Percentiles rank a stretch among this genome's conserved stretches.
phyloP scores from a whole-genome alignment of 345 rosid genomes.

The Carallia brachiata region DNA sequence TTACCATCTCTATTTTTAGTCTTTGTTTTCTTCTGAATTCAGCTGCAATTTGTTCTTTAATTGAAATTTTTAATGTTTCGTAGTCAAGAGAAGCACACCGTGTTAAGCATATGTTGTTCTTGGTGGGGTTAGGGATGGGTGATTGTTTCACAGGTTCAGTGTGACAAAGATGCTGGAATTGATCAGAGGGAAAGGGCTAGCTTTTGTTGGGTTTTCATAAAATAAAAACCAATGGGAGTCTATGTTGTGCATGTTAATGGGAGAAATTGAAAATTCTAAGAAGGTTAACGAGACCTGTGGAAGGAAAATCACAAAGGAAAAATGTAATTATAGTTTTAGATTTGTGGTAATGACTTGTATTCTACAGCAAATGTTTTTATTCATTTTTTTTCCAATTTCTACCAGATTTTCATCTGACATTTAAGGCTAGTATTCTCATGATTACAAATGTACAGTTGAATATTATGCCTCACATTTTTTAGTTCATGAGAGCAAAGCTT shows the following conservation, averaged over 20 bases:
- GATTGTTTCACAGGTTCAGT: conserved; percentile 58
- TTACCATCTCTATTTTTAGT: background rate
- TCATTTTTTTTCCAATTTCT: background rate
- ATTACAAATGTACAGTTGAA: conserved; percentile 80
- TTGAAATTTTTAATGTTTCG: background rate
- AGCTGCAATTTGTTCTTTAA: background rate
- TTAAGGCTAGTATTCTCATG: conserved; percentile 45
- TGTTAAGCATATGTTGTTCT: conserved; percentile 8
- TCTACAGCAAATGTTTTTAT: background rate
- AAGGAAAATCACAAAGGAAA: conserved; percentile 77
- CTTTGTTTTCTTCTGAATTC: background rate
- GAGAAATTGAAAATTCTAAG: conserved; percentile 67
- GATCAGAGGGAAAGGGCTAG: conserved; percentile 84
- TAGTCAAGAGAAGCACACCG: background rate
- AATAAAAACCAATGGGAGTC: conserved; percentile 98
- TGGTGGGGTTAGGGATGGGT: background rate
- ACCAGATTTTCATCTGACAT: background rate
- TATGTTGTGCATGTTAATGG: conserved; percentile 77
- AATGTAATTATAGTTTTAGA: conserved; percentile 80
- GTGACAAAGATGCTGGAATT: conserved; percentile 69
- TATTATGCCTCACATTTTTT: conserved; percentile 76
- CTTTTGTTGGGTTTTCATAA: conserved; percentile 92
- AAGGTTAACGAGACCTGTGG: conserved; percentile 79
- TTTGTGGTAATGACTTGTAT: conserved; percentile 51
- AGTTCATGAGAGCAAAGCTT: conserved; percentile 87